Evolutionary conservation across 257 asterid genomes (phyloP).

Genomic region (Primulina tabacum): DNA sequence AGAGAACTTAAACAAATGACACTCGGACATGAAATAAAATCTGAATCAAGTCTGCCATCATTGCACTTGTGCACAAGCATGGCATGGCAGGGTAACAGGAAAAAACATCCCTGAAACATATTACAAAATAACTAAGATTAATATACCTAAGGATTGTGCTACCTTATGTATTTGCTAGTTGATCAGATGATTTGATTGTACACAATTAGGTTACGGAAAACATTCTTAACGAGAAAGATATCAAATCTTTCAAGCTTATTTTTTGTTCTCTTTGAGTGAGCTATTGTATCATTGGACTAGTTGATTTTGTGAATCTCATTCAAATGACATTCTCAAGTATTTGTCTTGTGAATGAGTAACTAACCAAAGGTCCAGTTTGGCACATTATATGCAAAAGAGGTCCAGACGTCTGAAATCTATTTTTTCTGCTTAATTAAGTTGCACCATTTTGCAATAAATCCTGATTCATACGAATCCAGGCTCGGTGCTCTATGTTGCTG

Average conservation of each 20-base stretch:
- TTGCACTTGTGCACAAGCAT: neutral
- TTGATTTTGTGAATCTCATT: neutral
- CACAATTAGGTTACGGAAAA: too few relatives aligned
- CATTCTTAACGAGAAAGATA: neutral
- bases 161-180: neutral
- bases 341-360: neutral
- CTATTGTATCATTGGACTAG: neutral
- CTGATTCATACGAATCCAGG: conserved; percentile 27
- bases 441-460: conserved; percentile 36
- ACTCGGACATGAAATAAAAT: too few relatives aligned
- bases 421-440: conserved; percentile 25
- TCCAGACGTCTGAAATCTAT: neutral
- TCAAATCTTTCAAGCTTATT: too few relatives aligned
- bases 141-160: neutral
- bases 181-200: neutral
- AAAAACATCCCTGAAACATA: neutral
- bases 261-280: neutral
- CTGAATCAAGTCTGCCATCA: neutral
- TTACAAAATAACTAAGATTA: too few relatives aligned
- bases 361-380: neutral
- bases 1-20: conserved; percentile 53
- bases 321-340: neutral
- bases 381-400: neutral
- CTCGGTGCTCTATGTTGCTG: conserved; percentile 28
- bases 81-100: neutral